Base-by-base conservation (phyloP, 1,284 basidiomycete genomes). In the Waitea zeae region DNA sequence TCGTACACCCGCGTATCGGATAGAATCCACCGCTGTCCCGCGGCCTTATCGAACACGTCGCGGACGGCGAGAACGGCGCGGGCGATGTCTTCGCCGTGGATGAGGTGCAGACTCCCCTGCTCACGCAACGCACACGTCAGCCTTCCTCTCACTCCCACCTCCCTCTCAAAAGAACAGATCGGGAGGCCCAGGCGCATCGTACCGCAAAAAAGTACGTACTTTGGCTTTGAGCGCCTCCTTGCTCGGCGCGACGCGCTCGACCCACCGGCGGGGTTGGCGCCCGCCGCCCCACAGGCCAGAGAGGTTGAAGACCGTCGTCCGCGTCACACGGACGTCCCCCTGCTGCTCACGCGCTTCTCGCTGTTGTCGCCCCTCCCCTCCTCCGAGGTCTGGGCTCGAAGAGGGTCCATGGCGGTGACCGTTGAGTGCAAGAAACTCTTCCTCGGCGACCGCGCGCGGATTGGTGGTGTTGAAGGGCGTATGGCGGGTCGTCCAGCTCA, bases 1-100 rank as follows among this genome's bases (percentile, higher is more conserved):
- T 77, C 68, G 44, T 75, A 71, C 20, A 75, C 62, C 5, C 70
- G 58, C 12, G 57, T 54, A 43, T 79, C 71, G 5, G 64, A 68
- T 17, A 75, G 47, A 7, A 73, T 43, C 69, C 69, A 71, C 5
- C 67, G 59, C 43, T 70, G 56, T 3, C 67, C 67, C 7, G 44
- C 41, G 1, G 65, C 59, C 33, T 52, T 56, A 11, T 44, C 42
- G 39, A 62, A 64, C 30, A 62, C 41, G 1, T 36, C 40, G 41
- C 67, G 66, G 7, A 71, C 56, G 13, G 67, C 65, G 17, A 77
- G 48, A 38, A 77, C 62, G 12, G 66, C 67, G 12, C 67, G 59
- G 9, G 73, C 59, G 35, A 76, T 58, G 45, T 75, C 71, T 30
- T 56, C 34, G 1, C 70, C 70, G 44, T 73, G 68, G 31, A 71